Evolutionary conservation across 495 filamentous ascomycete genomes (phyloP).

Genomic region (Cladorrhinum samala): DNA sequence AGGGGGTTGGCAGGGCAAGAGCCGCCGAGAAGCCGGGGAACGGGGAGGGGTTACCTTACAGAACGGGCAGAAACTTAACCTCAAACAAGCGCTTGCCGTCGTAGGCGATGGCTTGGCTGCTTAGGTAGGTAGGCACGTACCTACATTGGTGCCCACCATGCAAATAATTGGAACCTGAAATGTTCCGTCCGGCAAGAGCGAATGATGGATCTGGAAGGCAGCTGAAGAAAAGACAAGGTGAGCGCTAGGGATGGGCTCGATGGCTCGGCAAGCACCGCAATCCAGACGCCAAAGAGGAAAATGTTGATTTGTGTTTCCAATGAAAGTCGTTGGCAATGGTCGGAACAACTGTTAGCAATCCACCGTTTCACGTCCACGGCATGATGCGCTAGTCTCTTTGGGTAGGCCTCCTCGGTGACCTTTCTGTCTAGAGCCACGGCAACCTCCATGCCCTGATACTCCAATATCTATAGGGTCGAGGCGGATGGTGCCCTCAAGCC

Average conservation of each 20-base stretch:
- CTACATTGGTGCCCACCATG: background rate
- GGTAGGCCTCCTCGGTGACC: background rate
- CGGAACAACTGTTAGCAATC: too few relatives aligned
- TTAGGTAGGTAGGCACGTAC: too few relatives aligned
- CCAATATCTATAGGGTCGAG: too few relatives aligned
- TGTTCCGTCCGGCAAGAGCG: background rate
- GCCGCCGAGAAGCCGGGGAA: background rate
- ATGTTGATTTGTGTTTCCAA: too few relatives aligned
- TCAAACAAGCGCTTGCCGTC: conserved; percentile 5
- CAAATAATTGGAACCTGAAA: background rate
- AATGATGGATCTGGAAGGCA: background rate
- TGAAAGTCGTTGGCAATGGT: too few relatives aligned
- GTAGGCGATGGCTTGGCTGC: background rate
- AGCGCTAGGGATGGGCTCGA: too few relatives aligned
- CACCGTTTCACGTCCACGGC: too few relatives aligned
- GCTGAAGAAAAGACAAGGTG: background rate
- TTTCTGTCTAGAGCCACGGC: background rate
- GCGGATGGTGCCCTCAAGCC: too few relatives aligned
- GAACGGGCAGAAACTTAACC: background rate
- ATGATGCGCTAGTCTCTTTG: background rate
- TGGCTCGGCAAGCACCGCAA: too few relatives aligned
- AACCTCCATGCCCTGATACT: too few relatives aligned
- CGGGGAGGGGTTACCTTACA: too few relatives aligned
- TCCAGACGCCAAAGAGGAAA: too few relatives aligned
- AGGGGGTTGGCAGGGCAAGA: background rate